These are phyloP conservation scores for Xylaria sp. DNA, from an alignment of 2,329 filamentous ascomycete genomes.

Conservation along the genomic window DNA sequence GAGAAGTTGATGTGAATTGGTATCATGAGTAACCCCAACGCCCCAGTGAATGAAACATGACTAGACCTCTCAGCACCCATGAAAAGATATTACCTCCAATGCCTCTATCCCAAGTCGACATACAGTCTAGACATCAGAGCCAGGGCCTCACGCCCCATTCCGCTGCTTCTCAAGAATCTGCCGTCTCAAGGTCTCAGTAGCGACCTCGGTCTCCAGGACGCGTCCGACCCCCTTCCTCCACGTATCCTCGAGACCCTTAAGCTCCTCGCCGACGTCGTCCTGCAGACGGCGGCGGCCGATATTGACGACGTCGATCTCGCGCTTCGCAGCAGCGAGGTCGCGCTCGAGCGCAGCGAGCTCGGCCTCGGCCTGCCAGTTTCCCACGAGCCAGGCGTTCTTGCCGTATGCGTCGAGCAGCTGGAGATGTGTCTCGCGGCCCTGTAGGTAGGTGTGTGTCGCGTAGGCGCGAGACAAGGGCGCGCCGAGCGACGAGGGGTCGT, in stretches of 20 bases:
- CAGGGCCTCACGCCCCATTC: conserved; percentile 38
- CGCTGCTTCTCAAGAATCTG: conserved; percentile 74
- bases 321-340: conserved; percentile 75
- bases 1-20: conserved; percentile 29
- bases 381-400: conserved; percentile 90
- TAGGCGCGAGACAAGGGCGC: conserved; percentile 64
- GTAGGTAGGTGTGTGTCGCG: conserved; percentile 63
- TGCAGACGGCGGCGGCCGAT: conserved; percentile 75
- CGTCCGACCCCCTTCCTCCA: conserved; percentile 84
- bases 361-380: conserved; percentile 82
- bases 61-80: background rate
- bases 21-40: conserved; percentile 29
- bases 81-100: background rate
- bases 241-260: conserved; percentile 76
- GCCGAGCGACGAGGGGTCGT: conserved; percentile 59
- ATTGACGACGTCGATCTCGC: conserved; percentile 78
- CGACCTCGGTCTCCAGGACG: conserved; percentile 87
- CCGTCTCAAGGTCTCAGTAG: conserved; percentile 75
- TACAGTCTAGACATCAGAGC: background rate
- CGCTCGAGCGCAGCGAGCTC: conserved; percentile 75
- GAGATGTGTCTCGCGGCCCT: conserved; percentile 65
- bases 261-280: conserved; percentile 76
- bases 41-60: conserved; percentile 1
- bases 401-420: conserved; percentile 81
- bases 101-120: background rate